Percentiles rank a stretch among this genome's conserved stretches.
Conservation (phyloP, 805 yeast genomes). For the Diddensiella caesifluorescens region DNA sequence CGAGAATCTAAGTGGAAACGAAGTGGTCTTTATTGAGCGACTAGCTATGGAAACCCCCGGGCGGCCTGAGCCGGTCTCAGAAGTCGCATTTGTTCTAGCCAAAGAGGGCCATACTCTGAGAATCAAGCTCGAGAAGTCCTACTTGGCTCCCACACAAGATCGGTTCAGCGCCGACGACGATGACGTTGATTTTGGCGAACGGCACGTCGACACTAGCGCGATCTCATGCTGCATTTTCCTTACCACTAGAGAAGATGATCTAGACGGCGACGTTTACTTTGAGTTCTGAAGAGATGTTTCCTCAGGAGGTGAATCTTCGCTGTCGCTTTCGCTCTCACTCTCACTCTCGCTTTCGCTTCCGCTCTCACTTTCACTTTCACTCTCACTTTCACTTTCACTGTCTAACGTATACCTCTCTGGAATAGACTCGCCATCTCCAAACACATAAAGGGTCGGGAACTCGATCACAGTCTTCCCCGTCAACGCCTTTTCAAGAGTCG, state of each 20-base stretch:
- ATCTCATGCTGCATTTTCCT: neutral
- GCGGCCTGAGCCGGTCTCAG: too few relatives aligned
- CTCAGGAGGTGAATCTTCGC: constrained; percentile 47
- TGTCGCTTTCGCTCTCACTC: constrained; percentile 18
- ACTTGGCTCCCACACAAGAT: too few relatives aligned
- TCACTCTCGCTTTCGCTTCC: constrained; percentile 13
- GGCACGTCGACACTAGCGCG: neutral
- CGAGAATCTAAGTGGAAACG: too few relatives aligned
- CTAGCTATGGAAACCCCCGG: too few relatives aligned
- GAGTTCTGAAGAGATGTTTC: constrained; percentile 70
- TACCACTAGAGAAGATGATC: neutral
- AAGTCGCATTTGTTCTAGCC: too few relatives aligned
- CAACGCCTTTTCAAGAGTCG: constrained; percentile 45
- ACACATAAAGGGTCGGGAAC: constrained; percentile 57
- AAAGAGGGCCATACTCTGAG: too few relatives aligned
- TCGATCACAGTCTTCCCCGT: constrained; percentile 61
- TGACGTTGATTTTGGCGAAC: neutral
- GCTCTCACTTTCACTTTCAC: constrained; percentile 14
- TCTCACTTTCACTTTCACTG: constrained; percentile 14
- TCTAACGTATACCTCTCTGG: constrained; percentile 2
- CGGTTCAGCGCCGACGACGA: neutral
- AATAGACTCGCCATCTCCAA: neutral
- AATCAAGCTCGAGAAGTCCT: too few relatives aligned
- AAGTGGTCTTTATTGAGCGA: too few relatives aligned
- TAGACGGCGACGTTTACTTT: constrained; percentile 23